Evolutionary conservation across 441 rosid genomes (phyloP).

Genomic region (Gossypium gossypioides): DNA sequence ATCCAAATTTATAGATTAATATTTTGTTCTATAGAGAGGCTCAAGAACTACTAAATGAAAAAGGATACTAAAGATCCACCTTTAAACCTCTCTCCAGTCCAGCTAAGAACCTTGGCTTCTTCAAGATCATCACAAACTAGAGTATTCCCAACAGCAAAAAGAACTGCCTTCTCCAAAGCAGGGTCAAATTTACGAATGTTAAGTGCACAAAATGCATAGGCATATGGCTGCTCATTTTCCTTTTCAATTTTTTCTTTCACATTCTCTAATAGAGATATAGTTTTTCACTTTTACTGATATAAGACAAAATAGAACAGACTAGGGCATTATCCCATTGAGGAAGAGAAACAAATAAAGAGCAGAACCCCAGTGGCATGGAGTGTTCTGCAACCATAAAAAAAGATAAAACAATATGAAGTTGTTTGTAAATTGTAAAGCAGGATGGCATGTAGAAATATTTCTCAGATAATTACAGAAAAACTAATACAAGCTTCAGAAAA

Average conservation of each 20-base stretch:
- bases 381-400: not conserved
- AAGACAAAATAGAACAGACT: not conserved
- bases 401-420: not conserved
- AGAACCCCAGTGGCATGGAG: not conserved
- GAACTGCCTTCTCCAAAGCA: conserved; percentile 80
- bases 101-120: conserved; percentile 89
- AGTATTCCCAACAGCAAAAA: conserved; percentile 96
- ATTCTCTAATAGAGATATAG: not conserved
- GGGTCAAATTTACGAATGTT: conserved; percentile 80
- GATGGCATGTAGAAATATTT: not conserved
- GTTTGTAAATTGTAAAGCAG: not conserved
- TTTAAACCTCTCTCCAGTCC: conserved; percentile 92
- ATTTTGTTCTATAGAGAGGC: conserved; percentile 16
- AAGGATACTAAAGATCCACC: conserved; percentile 33
- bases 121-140: conserved; percentile 93
- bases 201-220: conserved; percentile 35
- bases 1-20: conserved; percentile 17
- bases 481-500: conserved; percentile 25
- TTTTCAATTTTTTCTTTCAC: not conserved
- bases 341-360: not conserved
- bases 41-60: conserved; percentile 12
- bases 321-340: not conserved
- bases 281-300: not conserved
- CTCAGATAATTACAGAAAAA: not conserved
- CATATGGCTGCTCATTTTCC: conserved; percentile 1